Base-by-base conservation (phyloP, 345 rosid genomes). In the Syzygium grande region DNA sequence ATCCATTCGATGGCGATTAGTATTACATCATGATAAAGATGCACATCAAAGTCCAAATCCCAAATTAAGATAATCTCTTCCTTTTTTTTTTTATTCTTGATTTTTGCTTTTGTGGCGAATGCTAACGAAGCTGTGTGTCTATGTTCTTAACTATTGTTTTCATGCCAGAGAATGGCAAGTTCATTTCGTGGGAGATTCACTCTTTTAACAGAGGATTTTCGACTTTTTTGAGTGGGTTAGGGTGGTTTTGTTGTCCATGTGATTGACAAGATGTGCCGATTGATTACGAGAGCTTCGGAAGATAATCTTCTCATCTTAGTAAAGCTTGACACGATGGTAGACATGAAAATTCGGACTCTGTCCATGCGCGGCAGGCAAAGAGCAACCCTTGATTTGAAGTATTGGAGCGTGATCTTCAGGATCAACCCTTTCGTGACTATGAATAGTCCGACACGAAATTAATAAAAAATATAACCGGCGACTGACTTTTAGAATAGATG, bases 401-500 rank as follows among this genome's bases (percentile, higher is more conserved):
- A 68, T 17, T 0, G 11, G 13, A 68, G 41, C 25, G 38, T 68
- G 79, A 68, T 68, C 41, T 68, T 68, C 80, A 34, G 19, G 14
- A 68, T 68, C 80, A 68, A 21, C 80, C 41, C 13, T 17, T 68
- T 11, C 10, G 19, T 68, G 80, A 68, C 80, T 68, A 34, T 68
- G 80, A 68, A 34, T 34, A 17, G 46, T 68, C 2, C 0, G 25
- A 17, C 46, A 68, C 0, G 25, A 19, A 34, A 68, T 68, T 34
- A 2, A 68, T 17, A 17, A 10, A 13, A 17, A 68, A 68, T 4
- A 9, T 68, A 68, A 34, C 22, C 46, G 19, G 19, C 10, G 23
- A 17, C 2, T 1, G 0, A 34, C 4, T 34, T 17, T 68, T 34
- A 34, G 25, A 19, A 34, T 19, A 19, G 46, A 68, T 0, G 1